phyloP scores from a whole-genome alignment of 306 rosid species.

The Adenanthera pavonina region DNA sequence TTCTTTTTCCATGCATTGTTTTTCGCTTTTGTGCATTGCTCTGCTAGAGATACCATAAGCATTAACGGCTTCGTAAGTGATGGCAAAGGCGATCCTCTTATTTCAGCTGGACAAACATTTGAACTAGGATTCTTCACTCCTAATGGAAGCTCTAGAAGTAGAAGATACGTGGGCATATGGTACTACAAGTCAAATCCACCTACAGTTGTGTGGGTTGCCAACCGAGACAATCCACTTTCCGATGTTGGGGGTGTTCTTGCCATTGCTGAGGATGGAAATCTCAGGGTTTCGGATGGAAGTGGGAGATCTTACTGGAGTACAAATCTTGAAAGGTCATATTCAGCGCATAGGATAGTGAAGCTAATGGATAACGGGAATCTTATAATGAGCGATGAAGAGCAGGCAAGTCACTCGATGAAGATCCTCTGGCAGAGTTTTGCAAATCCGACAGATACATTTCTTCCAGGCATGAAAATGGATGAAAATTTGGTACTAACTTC shows the following conservation, averaged over 20 bases:
- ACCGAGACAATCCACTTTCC: slow-evolving; percentile 62
- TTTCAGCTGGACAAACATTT: slow-evolving; percentile 64
- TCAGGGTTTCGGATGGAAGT: slow-evolving; percentile 54
- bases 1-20: slow-evolving; percentile 44
- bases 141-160: slow-evolving; percentile 58
- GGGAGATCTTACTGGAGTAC: slow-evolving; percentile 61
- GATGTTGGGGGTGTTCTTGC: slow-evolving; percentile 57
- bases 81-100: slow-evolving; percentile 50
- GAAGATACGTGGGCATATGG: slow-evolving; percentile 84
- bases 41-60: slow-evolving; percentile 56
- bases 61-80: slow-evolving; percentile 46
- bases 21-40: slow-evolving; percentile 44
- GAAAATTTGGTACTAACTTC: slow-evolving; percentile 60
- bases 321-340: slow-evolving; percentile 48
- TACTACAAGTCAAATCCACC: slow-evolving; percentile 58
- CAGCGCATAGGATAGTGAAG: slow-evolving; percentile 42
- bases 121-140: slow-evolving; percentile 77
- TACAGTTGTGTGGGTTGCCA: slow-evolving; percentile 80
- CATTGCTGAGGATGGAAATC: slow-evolving; percentile 69
- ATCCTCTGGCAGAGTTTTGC: slow-evolving; percentile 76
- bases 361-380: slow-evolving; percentile 75
- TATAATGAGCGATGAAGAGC: slow-evolving; percentile 48
- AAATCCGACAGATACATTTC: slow-evolving; percentile 78
- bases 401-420: slow-evolving; percentile 35
- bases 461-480: slow-evolving; percentile 81